Evolutionary conservation across 2,329 filamentous ascomycete species (phyloP).

Genomic region (Talaromyces sp.): DNA sequence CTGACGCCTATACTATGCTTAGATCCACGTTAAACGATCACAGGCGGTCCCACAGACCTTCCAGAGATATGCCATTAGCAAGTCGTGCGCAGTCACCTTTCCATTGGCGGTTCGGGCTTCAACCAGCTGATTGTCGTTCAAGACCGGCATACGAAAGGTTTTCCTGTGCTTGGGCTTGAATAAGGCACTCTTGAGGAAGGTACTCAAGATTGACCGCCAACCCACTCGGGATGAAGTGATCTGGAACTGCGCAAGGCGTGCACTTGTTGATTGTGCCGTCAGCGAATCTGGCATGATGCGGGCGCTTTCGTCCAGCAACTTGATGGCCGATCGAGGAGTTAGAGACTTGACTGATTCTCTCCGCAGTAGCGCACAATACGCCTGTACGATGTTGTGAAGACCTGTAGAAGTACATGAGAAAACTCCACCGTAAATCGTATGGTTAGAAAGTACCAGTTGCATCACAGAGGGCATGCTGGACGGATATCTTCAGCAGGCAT

Average conservation of each 20-base stretch:
- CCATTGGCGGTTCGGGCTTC: neutral
- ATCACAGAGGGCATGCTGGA: neutral
- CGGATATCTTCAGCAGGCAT: neutral
- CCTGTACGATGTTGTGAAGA: neutral
- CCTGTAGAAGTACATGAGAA: neutral
- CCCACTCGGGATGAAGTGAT: neutral
- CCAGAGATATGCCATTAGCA: neutral
- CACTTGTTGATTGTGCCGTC: neutral
- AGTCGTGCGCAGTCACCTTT: neutral
- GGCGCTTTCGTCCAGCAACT: neutral
- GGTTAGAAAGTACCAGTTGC: neutral
- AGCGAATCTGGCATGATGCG: neutral
- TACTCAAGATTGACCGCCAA: neutral
- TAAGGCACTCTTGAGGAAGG: neutral
- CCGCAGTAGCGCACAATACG: neutral
- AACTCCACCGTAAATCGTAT: neutral
- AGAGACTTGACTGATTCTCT: neutral
- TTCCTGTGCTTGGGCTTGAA: neutral
- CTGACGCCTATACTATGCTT: too few relatives aligned
- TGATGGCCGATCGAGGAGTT: neutral
- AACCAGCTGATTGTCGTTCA: neutral
- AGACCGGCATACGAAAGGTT: neutral
- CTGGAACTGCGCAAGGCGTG: neutral
- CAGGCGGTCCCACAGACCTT: neutral
- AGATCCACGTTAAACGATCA: too few relatives aligned